These are phyloP conservation scores for Dendrocalamus latiflorus DNA, from an alignment of 202 grass and related monocot genomes.

Conservation along the genomic window DNA sequence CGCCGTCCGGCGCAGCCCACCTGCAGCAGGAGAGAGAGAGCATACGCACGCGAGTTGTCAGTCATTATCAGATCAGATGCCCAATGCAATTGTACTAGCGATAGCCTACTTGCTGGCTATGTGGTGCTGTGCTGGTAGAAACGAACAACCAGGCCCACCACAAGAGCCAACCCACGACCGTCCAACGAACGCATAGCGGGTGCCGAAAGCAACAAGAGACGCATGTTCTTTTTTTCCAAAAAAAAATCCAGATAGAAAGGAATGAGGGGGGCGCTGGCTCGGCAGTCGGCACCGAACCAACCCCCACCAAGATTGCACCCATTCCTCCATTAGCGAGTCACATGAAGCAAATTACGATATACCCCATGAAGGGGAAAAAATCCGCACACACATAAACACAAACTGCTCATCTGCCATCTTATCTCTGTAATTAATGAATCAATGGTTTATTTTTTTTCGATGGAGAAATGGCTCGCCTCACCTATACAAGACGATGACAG, in stretches of 20 bases:
- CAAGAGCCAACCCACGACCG: neutral
- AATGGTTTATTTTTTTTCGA: neutral
- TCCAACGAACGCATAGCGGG: neutral
- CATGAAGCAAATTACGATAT: conserved; percentile 2
- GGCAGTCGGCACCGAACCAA: neutral
- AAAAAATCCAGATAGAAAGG: neutral
- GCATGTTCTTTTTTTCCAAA: neutral
- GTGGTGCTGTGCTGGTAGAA: neutral
- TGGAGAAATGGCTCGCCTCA: neutral
- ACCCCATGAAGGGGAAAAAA: neutral
- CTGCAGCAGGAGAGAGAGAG: neutral
- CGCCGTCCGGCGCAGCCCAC: conserved; percentile 12
- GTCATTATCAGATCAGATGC: neutral
- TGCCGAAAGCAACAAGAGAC: conserved; percentile 11
- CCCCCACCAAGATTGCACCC: conserved; percentile 6
- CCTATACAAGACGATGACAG: neutral
- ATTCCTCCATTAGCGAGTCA: neutral
- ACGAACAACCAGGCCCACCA: neutral
- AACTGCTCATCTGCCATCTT: neutral
- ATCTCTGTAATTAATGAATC: neutral
- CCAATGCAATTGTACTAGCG: neutral
- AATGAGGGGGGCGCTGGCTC: neutral
- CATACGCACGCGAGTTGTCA: neutral
- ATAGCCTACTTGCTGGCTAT: neutral
- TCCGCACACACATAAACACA: neutral